A percentile compares a stretch with the other conserved stretches of the same genome.
Evolutionary conservation across 2,329 filamentous ascomycete species (phyloP).

Genomic region (Sporothrix schenckii): DNA sequence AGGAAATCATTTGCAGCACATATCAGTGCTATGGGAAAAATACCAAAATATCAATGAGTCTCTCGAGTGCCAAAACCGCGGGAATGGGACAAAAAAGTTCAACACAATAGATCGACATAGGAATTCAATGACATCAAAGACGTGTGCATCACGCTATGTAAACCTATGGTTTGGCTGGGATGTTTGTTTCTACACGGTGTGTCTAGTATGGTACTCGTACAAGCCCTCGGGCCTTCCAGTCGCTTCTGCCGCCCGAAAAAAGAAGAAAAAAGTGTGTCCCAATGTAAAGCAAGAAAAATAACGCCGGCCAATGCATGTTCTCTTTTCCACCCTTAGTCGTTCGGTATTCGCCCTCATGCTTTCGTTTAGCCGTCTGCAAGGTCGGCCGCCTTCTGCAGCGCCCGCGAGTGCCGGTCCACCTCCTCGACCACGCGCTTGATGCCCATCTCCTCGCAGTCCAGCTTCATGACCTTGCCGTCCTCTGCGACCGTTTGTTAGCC

Average conservation of each 20-base stretch:
- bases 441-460: conserved; percentile 78
- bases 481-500: conserved; percentile 54
- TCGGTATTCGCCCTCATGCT: neutral
- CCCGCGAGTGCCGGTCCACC: conserved; percentile 84
- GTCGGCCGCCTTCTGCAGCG: conserved; percentile 80
- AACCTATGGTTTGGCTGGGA: neutral
- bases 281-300: conserved; percentile 19
- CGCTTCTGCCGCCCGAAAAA: neutral
- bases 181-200: neutral
- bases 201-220: conserved; percentile 1
- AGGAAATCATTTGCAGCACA: neutral
- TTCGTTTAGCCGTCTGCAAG: conserved; percentile 55
- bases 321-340: neutral
- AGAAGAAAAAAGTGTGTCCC: conserved; percentile 24
- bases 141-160: too few species aligned
- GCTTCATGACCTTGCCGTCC: conserved; percentile 86
- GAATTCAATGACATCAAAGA: neutral
- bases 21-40: neutral
- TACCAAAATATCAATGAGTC: conserved; percentile 3
- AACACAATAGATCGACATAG: neutral
- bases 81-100: conserved; percentile 1
- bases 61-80: conserved; percentile 1
- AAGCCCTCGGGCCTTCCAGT: neutral
- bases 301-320: conserved; percentile 26
- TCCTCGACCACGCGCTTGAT: conserved; percentile 88